Evolutionary conservation across 1,284 basidiomycete genomes (phyloP).

Genomic region (Cryptococcus neoformans): DNA sequence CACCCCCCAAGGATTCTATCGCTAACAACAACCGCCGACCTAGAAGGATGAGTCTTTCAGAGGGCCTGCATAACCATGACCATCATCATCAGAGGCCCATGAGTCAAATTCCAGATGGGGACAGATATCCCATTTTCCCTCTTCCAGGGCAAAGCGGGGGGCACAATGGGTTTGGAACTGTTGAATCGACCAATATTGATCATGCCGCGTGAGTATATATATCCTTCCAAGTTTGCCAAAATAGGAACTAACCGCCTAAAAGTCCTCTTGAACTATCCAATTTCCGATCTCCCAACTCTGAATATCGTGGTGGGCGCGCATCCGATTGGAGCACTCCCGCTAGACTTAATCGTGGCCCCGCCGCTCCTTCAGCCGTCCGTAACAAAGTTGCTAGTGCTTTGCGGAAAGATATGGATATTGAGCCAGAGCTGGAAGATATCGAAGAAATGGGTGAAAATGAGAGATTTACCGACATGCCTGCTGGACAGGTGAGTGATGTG

Average conservation of each 20-base stretch:
- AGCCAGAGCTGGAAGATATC: conserved; percentile 19
- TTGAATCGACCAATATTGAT: neutral
- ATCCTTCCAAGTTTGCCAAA: neutral
- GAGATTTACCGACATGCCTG: neutral
- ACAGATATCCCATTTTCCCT: conserved; percentile 38
- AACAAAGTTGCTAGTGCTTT: conserved; percentile 28
- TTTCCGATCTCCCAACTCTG: conserved; percentile 12
- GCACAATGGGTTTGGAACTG: no score
- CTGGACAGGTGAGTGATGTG: conserved; percentile 12
- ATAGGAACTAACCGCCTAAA: neutral
- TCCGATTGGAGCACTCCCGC: conserved; percentile 12
- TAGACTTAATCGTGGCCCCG: conserved; percentile 2
- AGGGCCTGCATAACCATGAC: conserved; percentile 13
- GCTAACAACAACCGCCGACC: conserved; percentile 1
- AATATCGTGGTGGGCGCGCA: neutral
- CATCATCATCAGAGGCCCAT: conserved; percentile 11
- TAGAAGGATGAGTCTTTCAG: conserved; percentile 19
- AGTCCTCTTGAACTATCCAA: conserved; percentile 11
- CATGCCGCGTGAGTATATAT: conserved; percentile 24
- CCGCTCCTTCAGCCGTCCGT: conserved; percentile 3
- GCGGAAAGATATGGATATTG: conserved; percentile 22
- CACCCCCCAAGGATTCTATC: conserved; percentile 6
- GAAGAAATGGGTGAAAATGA: conserved; percentile 21
- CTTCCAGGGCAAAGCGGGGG: no score
- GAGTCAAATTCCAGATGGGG: conserved; percentile 24